Base-by-base conservation (phyloP, 75 land plant species). In the Adiantum capillusveneris region DNA sequence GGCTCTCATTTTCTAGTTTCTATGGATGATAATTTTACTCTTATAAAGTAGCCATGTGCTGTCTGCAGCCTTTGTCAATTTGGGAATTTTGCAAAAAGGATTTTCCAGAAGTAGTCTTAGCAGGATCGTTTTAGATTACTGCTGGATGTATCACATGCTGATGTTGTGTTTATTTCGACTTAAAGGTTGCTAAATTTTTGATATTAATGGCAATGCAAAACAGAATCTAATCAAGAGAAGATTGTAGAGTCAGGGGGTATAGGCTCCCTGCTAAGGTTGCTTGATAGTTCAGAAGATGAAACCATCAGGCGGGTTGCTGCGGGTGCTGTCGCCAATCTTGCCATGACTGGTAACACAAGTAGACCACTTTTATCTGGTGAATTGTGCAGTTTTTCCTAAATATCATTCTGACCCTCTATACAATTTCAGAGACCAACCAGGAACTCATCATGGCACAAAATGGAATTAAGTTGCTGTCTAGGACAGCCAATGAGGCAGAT, bases 271-370 rank as follows among this genome's bases (percentile, higher is more conserved):
- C 31, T 83, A 62, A 79, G 49, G 68, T 81, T 83, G 57, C 81
- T 83, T 58, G 60, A 74, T 66, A 83, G 67, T 70, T 77, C 88
- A 45, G 82, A 81, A 53, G 92, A 87, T 71, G 86, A 83, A 37
- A 80, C 74, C 0, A 81, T 83, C n/a, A 79, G 76, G 18, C 69
- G 92, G 59, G 86, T 87, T 46, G 88, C 86, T 53, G 92, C 92
- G 5, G 92, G 92, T 51, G 92, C 92, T 48, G 80, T 87, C 60
- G 92, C 92, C 3, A 87, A 87, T 59, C 85, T 87, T 60, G 86
- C 86, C 53, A 83, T 83, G 86, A 87, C 84, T 79, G 92, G 92
- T 87, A 70, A n/a, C n/a, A n/a, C n/a, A n/a, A n/a, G n/a, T n/a
- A n/a, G n/a, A n/a, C n/a, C n/a, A n/a, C n/a, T n/a, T n/a, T n/a